Evolutionary conservation across 2,329 filamentous ascomycete genomes (phyloP).

Genomic region (Sporothrix protearum): DNA sequence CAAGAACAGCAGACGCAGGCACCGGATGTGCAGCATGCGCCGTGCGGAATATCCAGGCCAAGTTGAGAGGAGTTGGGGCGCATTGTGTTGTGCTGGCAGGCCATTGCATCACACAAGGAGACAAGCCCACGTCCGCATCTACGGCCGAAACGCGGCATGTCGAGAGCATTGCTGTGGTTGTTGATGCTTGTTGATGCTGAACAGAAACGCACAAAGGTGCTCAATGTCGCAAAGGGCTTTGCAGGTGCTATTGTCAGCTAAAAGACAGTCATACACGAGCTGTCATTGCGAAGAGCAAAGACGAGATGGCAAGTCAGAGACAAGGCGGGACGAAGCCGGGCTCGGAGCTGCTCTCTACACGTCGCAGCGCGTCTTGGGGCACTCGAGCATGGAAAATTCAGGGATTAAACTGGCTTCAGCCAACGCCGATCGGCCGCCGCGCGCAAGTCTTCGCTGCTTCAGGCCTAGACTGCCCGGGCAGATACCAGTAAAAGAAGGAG

Average conservation of each 20-base stretch:
- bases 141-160: constrained; percentile 8
- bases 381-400: not conserved
- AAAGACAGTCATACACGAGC: not conserved
- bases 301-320: not conserved
- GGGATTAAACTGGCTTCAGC: no score
- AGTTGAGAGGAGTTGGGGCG: not conserved
- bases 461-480: constrained; percentile 24
- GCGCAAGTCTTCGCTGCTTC: constrained; percentile 25
- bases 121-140: not conserved
- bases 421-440: constrained; percentile 22
- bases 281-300: not conserved
- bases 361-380: not conserved
- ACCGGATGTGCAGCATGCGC: not conserved
- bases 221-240: not conserved
- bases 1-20: not conserved
- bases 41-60: not conserved
- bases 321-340: not conserved
- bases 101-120: not conserved
- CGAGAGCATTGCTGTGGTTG: not conserved
- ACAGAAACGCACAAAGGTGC: not conserved
- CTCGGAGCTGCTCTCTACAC: not conserved
- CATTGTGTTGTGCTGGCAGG: constrained; percentile 9
- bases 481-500: not conserved
- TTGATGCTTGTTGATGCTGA: not conserved
- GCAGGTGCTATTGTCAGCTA: constrained; percentile 12